phyloP scores from a whole-genome alignment of 2,329 filamentous ascomycete species.

The Colletotrichum viniferum region DNA sequence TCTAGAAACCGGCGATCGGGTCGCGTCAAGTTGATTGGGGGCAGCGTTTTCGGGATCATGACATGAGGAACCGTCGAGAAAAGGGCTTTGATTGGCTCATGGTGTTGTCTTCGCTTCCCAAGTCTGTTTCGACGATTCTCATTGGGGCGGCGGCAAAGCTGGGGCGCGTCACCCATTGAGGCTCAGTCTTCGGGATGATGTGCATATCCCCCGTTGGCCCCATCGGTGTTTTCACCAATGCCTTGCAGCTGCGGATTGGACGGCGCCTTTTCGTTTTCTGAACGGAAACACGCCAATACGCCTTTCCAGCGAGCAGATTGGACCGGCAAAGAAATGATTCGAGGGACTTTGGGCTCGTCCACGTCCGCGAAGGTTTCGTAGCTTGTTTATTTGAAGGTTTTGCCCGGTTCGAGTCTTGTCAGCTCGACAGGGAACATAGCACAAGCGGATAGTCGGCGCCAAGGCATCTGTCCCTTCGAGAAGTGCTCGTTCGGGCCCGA shows the following conservation, averaged over 20 bases:
- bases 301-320: background rate
- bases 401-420: background rate
- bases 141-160: background rate
- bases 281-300: background rate
- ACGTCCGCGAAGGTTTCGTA: background rate
- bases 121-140: background rate
- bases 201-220: constrained; percentile 3
- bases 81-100: background rate
- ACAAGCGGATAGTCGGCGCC: background rate
- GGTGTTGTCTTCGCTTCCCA: background rate
- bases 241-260: background rate
- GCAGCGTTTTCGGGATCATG: background rate
- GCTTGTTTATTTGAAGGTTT: background rate
- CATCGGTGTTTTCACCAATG: background rate
- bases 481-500: background rate
- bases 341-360: background rate
- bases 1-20: background rate
- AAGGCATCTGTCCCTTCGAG: background rate
- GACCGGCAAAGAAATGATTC: background rate
- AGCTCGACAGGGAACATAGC: background rate
- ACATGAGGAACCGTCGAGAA: background rate
- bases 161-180: constrained; percentile 19
- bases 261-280: background rate
- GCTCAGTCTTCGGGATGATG: constrained; percentile 20
- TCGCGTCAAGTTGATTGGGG: background rate